These are phyloP conservation scores for Fragaria vesca DNA, from an alignment of 306 rosid species.

Conservation along the genomic window DNA sequence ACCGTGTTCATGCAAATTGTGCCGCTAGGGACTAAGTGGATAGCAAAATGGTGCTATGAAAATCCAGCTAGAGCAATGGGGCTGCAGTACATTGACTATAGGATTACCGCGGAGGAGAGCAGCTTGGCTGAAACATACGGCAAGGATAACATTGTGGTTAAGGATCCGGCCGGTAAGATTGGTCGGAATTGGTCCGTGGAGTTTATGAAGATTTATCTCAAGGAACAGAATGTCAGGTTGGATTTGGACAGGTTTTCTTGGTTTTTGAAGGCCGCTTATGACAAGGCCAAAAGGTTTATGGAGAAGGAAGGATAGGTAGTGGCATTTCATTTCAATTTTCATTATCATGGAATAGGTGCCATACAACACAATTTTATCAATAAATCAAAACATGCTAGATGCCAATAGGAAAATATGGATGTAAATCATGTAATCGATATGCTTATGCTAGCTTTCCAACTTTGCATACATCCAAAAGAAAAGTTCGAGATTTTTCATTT, in stretches of 20 bases:
- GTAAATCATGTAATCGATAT: not conserved
- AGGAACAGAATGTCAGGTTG: conserved; percentile 15
- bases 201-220: conserved; percentile 12
- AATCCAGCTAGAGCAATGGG: conserved; percentile 8
- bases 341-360: not conserved
- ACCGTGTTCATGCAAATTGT: conserved; percentile 10
- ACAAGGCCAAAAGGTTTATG: conserved; percentile 13
- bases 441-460: not conserved
- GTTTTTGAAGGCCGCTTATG: conserved; percentile 8
- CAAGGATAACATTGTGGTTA: conserved; percentile 9
- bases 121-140: conserved; percentile 7
- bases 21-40: conserved; percentile 1
- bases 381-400: not conserved
- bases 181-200: not conserved
- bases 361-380: not conserved
- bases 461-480: not conserved
- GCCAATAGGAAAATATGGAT: not conserved
- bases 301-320: not conserved
- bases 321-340: not conserved
- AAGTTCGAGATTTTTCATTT: not conserved
- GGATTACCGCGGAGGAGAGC: conserved; percentile 14
- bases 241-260: conserved; percentile 18
- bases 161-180: not conserved
- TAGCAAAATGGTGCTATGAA: conserved; percentile 1
- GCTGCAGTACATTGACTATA: conserved; percentile 8